Evolutionary conservation across 306 rosid genomes (phyloP).

Genomic region (Comarum palustre): DNA sequence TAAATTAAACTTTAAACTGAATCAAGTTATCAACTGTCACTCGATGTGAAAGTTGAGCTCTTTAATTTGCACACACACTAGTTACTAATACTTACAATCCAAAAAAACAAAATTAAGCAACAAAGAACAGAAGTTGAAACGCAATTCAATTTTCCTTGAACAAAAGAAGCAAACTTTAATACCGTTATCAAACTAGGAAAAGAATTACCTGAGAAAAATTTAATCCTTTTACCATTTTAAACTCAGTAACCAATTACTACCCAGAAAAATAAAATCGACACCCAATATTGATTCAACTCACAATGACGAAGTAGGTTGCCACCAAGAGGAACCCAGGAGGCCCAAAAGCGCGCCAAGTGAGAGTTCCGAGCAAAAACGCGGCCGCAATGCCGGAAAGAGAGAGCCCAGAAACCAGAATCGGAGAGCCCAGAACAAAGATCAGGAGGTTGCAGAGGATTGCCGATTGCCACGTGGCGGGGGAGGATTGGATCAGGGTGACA

Average conservation of each 20-base stretch:
- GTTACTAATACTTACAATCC: background rate
- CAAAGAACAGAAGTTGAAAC: background rate
- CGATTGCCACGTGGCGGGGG: conserved; percentile 82
- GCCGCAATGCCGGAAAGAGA: conserved; percentile 77
- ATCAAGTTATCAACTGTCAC: background rate
- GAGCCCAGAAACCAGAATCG: conserved; percentile 68
- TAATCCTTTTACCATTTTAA: background rate
- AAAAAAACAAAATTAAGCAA: background rate
- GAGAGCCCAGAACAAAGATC: conserved; percentile 72
- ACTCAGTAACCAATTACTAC: background rate
- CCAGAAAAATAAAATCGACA: background rate
- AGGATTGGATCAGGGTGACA: conserved; percentile 55
- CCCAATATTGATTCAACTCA: conserved; percentile 17
- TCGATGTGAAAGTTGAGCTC: background rate
- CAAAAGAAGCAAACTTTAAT: background rate
- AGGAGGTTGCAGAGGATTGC: conserved; percentile 58
- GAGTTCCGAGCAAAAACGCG: conserved; percentile 87
- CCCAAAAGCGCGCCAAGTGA: conserved; percentile 99
- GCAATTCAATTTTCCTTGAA: background rate
- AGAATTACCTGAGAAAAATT: background rate
- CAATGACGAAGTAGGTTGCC: conserved; percentile 76
- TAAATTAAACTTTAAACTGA: background rate
- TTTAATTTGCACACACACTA: background rate
- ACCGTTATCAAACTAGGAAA: background rate
- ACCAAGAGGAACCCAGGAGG: conserved; percentile 81